Evolutionary conservation across 495 filamentous ascomycete species (phyloP), one percentile per base, ranked within the genome.

Genomic region (Annulohypoxylon moriforme): DNA sequence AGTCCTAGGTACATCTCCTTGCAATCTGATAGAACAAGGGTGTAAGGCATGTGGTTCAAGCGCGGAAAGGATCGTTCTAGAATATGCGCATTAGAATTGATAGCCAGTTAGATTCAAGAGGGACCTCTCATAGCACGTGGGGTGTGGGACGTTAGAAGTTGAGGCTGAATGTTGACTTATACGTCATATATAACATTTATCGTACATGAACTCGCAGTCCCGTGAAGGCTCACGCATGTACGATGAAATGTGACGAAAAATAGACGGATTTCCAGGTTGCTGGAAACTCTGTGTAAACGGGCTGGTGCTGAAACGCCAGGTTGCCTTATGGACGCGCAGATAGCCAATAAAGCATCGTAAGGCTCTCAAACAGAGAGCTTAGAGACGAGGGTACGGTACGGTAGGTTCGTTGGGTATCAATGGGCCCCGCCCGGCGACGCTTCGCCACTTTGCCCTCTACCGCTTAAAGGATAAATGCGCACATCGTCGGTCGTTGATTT

Each of bases 351-450:
- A 34, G 25, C 46, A 16, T 4, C 20, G 13, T 13, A 9, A 34
- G 47, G 47, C 49, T 55, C 27, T 55, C 9, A 1, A 47, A 31
- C 14, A 4, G 7, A 34, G 8, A 33, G 25, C n/a, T 11, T 20
- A 18, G 16, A 18, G n/a, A 55, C 27, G 27, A 25, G 20, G 13
- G 27, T 34, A 13, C 3, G 14, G 25, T 18, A 8, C 16, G 14
- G 44, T 47, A 25, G 18, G 13, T 33, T 14, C 4, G 25, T 67
- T 44, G 42, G 64, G 52, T 20, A 65, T 57, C 36, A 47, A 65
- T 36, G 16, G 4, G 36, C 18, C 24, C 22, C n/a, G 38, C 13
- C 24, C 16, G 25, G 24, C 52, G 47, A 34, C 36, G 60, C 60
- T 34, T 29, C 47, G 40, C 31, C 31, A 11, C 36, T n/a, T n/a